Base-by-base conservation (phyloP, 352 stramenopile genomes). In the Plasmopara viticola region DNA sequence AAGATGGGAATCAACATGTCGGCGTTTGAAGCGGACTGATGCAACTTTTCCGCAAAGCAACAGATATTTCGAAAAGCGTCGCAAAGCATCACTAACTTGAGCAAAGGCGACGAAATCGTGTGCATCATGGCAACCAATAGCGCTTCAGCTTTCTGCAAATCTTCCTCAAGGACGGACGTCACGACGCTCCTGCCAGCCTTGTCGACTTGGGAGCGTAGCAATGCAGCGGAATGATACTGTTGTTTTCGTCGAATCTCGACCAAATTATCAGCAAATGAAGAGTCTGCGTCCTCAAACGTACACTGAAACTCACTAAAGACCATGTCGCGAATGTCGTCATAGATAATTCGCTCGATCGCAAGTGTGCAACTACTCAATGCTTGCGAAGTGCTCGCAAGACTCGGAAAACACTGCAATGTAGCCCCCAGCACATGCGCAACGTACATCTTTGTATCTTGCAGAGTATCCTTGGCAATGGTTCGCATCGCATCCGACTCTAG, bases 401-500 rank as follows among this genome's bases (percentile, higher is more conserved):
- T 84, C 3, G 78, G 78, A 46, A 84, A 83, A 31, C 54, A 70
- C 49, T 88, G 74, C 58, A 86, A 66, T 13, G 72, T 86, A 30
- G 68, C 72, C 9, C 74, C 73, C 8, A 82, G 39, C 5, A 85
- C 48, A 30, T 86, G 74, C 0, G 72, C 73, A 2, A 88, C 43
- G 37, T 88, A 86, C 73, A 86, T 86, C 48, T 82, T 78, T 6
- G 74, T 68, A 46, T 88, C 78, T 17, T 85, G 74, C 25, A 88
- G 60, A 1, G 74, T 84, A 25, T 84, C 74, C 25, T 70, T 70
- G 28, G 55, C 59, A 28, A 70, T 20, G 9, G 39, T 33, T 0
- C 57, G 51, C 30, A 30, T 37, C 15, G 53, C 50, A 39, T 40
- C 30, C 9, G 34, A 30, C 18, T 61, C 41, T 25, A 39, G 30